phyloP scores from a whole-genome alignment of 176 grass and related monocot species.

The Typha latifolia region DNA sequence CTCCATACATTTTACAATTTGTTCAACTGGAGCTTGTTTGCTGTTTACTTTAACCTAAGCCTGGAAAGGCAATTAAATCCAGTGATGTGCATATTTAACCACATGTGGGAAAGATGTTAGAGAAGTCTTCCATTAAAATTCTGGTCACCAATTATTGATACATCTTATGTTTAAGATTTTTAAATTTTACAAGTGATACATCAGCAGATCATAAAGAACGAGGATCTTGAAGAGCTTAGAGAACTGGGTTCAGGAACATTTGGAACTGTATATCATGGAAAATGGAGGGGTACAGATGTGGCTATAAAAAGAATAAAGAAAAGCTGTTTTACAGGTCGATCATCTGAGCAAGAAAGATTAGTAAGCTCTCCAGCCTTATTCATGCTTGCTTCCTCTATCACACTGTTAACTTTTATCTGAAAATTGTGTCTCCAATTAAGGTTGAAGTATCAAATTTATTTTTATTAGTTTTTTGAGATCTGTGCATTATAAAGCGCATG shows the following conservation, averaged over 20 bases:
- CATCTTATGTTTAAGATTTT: constrained; percentile 1
- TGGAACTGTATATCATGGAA: constrained; percentile 94
- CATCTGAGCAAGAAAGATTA: constrained; percentile 95
- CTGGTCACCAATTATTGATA: background rate
- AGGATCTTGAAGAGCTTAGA: constrained; percentile 88
- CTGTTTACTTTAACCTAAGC: too few relatives aligned
- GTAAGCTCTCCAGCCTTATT: constrained; percentile 27
- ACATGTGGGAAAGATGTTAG: background rate
- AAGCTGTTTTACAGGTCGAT: constrained; percentile 78
- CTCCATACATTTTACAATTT: too few relatives aligned
- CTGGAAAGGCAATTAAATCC: too few relatives aligned
- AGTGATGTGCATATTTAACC: too few relatives aligned
- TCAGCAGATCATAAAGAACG: constrained; percentile 87
- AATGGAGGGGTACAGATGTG: constrained; percentile 99
- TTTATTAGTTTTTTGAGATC: background rate
- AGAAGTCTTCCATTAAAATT: background rate
- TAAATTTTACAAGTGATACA: constrained; percentile 9
- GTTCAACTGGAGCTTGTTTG: too few relatives aligned
- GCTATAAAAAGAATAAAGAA: constrained; percentile 99
- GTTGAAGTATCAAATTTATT: too few relatives aligned
- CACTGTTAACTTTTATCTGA: background rate
- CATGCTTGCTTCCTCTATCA: background rate
- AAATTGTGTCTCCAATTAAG: too few relatives aligned
- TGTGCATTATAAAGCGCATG: constrained; percentile 9
- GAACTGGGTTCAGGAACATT: constrained; percentile 97